These are phyloP conservation scores for Aspergillus carbonarius DNA, from an alignment of 2,329 filamentous ascomycete genomes.

Conservation along the genomic window DNA sequence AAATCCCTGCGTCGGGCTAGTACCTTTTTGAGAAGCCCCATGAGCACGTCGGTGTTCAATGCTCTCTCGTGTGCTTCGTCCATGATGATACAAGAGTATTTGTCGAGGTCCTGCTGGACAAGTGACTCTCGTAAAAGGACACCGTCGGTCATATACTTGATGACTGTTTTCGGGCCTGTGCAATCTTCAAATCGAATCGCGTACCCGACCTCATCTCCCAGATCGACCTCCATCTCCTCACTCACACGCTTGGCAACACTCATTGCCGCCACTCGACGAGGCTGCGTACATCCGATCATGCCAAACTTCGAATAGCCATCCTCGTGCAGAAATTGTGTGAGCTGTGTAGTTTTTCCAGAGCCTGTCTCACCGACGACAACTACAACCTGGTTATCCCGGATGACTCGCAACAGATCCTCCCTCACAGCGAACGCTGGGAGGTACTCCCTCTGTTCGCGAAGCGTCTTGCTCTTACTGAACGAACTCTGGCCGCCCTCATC, in stretches of 20 bases:
- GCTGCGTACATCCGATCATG: slow-evolving; percentile 95
- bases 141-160: slow-evolving; percentile 99
- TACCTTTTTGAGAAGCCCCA: slow-evolving; percentile 98
- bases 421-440: slow-evolving; percentile 94
- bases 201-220: slow-evolving; percentile 88
- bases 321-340: slow-evolving; percentile 94
- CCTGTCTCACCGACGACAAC: slow-evolving; percentile 97
- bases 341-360: slow-evolving; percentile 94
- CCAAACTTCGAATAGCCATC: slow-evolving; percentile 87
- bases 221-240: slow-evolving; percentile 94
- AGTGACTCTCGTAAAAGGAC: slow-evolving; percentile 90
- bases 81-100: slow-evolving; percentile 99
- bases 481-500: slow-evolving; percentile 76
- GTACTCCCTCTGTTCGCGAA: slow-evolving; percentile 88
- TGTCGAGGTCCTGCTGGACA: slow-evolving; percentile 87
- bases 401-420: slow-evolving; percentile 86
- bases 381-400: slow-evolving; percentile 93
- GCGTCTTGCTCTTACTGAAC: slow-evolving; percentile 88
- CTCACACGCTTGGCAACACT: slow-evolving; percentile 97
- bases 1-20: slow-evolving; percentile 83
- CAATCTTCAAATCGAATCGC: slow-evolving; percentile 98
- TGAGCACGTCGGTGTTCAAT: slow-evolving; percentile 92
- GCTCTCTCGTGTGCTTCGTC: slow-evolving; percentile 97
- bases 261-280: slow-evolving; percentile 95
- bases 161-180: slow-evolving; percentile 89